Evolutionary conservation across 2,329 filamentous ascomycete species (phyloP).

Genomic region (Trichophaea hybrida): DNA sequence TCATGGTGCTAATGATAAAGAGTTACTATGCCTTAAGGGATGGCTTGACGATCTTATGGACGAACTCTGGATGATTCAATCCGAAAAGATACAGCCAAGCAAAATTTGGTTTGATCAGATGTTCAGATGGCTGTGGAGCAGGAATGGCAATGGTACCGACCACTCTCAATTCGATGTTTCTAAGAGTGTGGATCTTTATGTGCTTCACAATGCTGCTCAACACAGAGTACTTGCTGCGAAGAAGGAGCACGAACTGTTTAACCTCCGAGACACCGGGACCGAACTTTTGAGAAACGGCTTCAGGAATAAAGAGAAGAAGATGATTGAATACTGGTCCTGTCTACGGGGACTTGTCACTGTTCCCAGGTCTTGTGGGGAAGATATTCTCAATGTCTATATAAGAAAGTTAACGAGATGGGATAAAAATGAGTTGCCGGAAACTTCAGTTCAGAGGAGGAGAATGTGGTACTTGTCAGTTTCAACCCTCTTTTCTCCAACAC

Average conservation of each 20-base stretch:
- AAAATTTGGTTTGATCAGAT: slow-evolving; percentile 4
- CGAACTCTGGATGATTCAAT: slow-evolving; percentile 1
- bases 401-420: slow-evolving; percentile 2
- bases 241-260: slow-evolving; percentile 7
- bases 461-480: slow-evolving; percentile 7
- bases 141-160: neutral
- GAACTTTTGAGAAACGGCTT: slow-evolving; percentile 4
- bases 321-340: neutral
- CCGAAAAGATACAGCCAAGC: neutral
- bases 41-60: slow-evolving; percentile 1
- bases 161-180: neutral
- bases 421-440: neutral
- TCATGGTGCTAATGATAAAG: neutral
- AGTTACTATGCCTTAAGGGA: neutral
- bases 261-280: slow-evolving; percentile 1
- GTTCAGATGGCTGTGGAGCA: slow-evolving; percentile 5
- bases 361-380: neutral
- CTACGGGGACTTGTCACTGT: neutral
- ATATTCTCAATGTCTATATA: slow-evolving; percentile 1
- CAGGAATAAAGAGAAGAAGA: slow-evolving; percentile 5
- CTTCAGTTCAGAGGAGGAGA: neutral
- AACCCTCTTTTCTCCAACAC: neutral
- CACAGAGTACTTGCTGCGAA: neutral
- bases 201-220: neutral
- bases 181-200: neutral